Base-by-base conservation (phyloP, 305 asterid species). In the Plantago coronopus region DNA sequence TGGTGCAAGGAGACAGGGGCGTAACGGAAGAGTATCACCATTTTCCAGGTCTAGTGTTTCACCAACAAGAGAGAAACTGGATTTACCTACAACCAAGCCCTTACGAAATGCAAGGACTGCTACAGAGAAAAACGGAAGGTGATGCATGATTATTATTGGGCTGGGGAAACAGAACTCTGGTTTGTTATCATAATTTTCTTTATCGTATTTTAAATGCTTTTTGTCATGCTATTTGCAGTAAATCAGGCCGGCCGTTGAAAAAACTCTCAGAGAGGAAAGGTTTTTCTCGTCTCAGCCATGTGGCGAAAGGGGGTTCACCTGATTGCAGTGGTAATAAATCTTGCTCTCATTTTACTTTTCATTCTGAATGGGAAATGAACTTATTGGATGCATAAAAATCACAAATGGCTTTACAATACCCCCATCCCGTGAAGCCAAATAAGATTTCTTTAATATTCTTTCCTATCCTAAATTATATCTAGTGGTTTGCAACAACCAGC, bases 81-180 rank as follows among this genome's bases (percentile, higher is more conserved):
- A 90, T 74, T 80, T 59, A 75, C 77, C 74, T 25, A 70, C 85
- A 31, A 62, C 75, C 66, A 94, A 90, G 74, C 97, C 97, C 66
- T 64, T 76, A 62, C 90, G 87, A 47, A 84, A 73, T 76, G 79
- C 72, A 59, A 86, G 83, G 76, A 77, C 83, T 60, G 74, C 74
- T 73, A 74, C 89, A 38, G 97, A 90, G 62, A 94, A 81, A 81
- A 76, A 60, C 49, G 97, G 97, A 81, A 94, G 99, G 96, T 94
- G 74, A 70, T 71, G 64, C 17, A 47, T 14, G 37, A 56, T 70
- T 40, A 14, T 12, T 78, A 70, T 57, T 38, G 22, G 62, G 61
- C 59, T 31, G 44, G 45, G 57, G 60, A 54, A 59, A 45, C 45
- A 40, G 38, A 59, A 49, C 58, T 54, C 22, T 45, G 21, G 27